Percentiles rank a stretch among this genome's conserved stretches.
Evolutionary conservation across 257 asterid genomes (phyloP).

Genomic region (Solanum rostratum): DNA sequence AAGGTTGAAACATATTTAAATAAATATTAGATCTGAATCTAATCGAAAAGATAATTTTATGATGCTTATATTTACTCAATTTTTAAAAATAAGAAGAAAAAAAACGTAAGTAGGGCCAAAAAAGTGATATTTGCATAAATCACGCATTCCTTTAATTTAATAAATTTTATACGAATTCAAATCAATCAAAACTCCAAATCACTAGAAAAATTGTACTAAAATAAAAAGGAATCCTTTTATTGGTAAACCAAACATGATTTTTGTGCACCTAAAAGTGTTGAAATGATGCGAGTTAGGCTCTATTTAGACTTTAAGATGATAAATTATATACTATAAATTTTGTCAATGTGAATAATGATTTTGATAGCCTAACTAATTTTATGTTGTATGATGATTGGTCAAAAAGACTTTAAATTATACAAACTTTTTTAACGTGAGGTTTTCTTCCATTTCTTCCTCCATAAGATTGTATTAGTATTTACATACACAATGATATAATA

Average conservation of each 20-base stretch:
- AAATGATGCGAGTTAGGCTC: background rate
- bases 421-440: background rate
- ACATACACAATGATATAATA: background rate
- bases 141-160: background rate
- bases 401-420: background rate
- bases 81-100: background rate
- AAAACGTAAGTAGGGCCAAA: background rate
- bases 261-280: background rate
- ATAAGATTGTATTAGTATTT: background rate
- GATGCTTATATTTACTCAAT: background rate
- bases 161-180: background rate
- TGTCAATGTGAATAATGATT: background rate
- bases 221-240: background rate
- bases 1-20: background rate
- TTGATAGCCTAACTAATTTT: background rate
- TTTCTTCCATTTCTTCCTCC: background rate
- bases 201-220: no score
- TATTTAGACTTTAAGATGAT: background rate
- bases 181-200: background rate
- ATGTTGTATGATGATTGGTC: background rate
- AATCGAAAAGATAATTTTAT: background rate
- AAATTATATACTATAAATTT: background rate
- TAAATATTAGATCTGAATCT: background rate
- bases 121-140: background rate
- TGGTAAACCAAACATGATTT: background rate